Conservation (phyloP, 2,329 filamentous ascomycete species). For the Penicillium sp. region DNA sequence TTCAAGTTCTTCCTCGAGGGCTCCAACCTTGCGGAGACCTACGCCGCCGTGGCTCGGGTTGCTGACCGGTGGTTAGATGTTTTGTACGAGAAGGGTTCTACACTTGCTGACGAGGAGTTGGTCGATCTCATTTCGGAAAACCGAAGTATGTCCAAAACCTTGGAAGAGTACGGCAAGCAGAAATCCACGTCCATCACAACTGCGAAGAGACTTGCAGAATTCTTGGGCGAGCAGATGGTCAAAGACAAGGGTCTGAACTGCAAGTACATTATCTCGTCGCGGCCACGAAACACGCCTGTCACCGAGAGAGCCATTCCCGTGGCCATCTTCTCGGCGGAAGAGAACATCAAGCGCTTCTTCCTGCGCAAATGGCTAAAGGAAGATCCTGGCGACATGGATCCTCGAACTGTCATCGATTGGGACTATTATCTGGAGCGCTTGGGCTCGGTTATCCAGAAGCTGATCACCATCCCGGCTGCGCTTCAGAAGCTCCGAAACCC, state of each 20-base stretch:
- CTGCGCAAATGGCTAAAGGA: constrained; percentile 95
- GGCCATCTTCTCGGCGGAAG: constrained; percentile 94
- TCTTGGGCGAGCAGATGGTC: constrained; percentile 96
- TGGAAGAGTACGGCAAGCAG: constrained; percentile 92
- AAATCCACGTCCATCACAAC: constrained; percentile 99
- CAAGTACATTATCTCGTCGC: constrained; percentile 97
- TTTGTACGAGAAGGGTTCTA: constrained; percentile 81
- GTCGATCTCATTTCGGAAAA: constrained; percentile 99
- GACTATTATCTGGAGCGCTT: constrained; percentile 95
- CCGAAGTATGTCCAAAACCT: constrained; percentile 93
- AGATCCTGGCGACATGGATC: constrained; percentile 87
- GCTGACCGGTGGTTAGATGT: constrained; percentile 98
- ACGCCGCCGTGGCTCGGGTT: constrained; percentile 87
- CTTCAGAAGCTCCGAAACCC: constrained; percentile 94
- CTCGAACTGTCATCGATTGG: constrained; percentile 89
- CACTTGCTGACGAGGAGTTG: constrained; percentile 91
- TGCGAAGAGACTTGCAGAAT: constrained; percentile 90
- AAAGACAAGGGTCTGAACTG: constrained; percentile 99
- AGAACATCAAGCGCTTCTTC: constrained; percentile 83
- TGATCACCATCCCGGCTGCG: constrained; percentile 97
- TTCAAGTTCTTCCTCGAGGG: constrained; percentile 99
- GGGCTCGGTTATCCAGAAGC: constrained; percentile 95
- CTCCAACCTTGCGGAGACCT: constrained; percentile 82
- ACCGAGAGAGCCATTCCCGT: constrained; percentile 94
- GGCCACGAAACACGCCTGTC: constrained; percentile 83